A percentile compares a stretch with the other conserved stretches of the same genome.
Evolutionary conservation across 2,329 filamentous ascomycete species (phyloP).

Genomic region (Aspergillus piperis): DNA sequence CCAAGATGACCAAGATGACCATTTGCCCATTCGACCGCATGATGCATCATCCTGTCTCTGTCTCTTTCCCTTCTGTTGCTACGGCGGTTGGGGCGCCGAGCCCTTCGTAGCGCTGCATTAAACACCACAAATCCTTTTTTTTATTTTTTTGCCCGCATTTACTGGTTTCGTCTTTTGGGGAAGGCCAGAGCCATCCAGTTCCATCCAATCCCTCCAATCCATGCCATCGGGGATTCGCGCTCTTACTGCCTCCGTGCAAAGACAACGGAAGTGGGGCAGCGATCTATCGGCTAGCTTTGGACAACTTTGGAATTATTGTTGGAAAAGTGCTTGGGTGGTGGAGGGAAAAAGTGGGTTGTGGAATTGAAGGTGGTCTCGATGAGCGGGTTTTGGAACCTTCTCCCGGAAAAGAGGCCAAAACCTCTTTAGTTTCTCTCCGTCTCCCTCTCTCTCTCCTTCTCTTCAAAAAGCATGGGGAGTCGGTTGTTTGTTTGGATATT

Average conservation of each 20-base stretch:
- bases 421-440: no score
- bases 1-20: not conserved
- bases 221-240: not conserved
- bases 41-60: constrained; percentile 5
- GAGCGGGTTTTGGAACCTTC: not conserved
- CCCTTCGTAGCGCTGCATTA: not conserved
- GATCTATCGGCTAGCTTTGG: constrained; percentile 17
- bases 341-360: not conserved
- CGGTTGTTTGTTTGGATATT: not conserved
- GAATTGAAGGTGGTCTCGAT: no score
- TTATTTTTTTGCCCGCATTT: constrained; percentile 15
- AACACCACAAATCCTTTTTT: no score
- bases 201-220: not conserved
- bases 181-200: not conserved
- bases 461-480: not conserved
- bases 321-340: not conserved
- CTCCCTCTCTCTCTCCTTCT: not conserved
- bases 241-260: not conserved
- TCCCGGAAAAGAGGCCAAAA: not conserved
- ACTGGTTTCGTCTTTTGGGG: constrained; percentile 18
- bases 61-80: no score
- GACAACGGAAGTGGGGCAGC: constrained; percentile 1
- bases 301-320: not conserved
- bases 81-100: constrained; percentile 10
- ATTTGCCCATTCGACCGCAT: constrained; percentile 10